phyloP scores from a whole-genome alignment of 768 basidiomycete genomes.

The Suillus americanus region DNA sequence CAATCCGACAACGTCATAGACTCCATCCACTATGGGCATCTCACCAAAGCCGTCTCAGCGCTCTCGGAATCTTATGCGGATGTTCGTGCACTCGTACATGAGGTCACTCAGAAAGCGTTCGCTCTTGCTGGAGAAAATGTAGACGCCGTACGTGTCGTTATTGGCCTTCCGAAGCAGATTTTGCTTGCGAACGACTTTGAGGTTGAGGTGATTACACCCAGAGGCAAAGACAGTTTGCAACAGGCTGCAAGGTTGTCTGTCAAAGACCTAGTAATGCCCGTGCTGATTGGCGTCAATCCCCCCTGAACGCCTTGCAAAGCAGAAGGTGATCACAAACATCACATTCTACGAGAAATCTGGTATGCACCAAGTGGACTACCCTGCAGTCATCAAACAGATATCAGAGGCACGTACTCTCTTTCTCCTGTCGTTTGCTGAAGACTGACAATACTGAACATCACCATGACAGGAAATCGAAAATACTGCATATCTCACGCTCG shows the following conservation, averaged over 20 bases:
- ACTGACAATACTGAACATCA: background rate
- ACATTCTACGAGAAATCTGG: constrained; percentile 35
- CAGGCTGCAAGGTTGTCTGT: too few relatives aligned
- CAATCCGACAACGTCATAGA: constrained; percentile 50
- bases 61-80: too few relatives aligned
- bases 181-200: too few relatives aligned
- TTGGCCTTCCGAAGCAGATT: constrained; percentile 54
- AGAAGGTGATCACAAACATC: constrained; percentile 48
- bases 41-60: too few relatives aligned
- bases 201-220: too few relatives aligned
- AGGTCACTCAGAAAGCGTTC: constrained; percentile 39
- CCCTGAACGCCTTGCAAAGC: too few relatives aligned
- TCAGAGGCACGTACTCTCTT: constrained; percentile 13
- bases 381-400: constrained; percentile 35
- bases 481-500: constrained; percentile 52
- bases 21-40: constrained; percentile 27
- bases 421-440: background rate
- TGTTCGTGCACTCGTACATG: constrained; percentile 25
- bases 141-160: constrained; percentile 36
- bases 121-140: constrained; percentile 36
- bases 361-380: constrained; percentile 36
- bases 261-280: constrained; percentile 19
- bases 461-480: constrained; percentile 44
- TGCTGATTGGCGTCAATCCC: too few relatives aligned
- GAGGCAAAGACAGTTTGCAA: too few relatives aligned